Conservation (phyloP, 345 rosid species). For the Psidium guajava region DNA sequence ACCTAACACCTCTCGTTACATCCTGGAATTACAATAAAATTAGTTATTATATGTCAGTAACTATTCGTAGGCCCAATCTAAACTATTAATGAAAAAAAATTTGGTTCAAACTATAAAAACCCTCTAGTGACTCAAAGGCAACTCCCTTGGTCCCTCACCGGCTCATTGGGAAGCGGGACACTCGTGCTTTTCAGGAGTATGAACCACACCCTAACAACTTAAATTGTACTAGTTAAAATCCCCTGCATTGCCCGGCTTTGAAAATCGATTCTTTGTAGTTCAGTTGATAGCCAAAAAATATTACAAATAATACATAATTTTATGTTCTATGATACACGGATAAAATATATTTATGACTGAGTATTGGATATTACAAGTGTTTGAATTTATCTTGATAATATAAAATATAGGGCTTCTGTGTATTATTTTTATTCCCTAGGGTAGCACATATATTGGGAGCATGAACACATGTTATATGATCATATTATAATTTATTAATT, state of each 20-base stretch:
- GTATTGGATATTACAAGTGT: neutral
- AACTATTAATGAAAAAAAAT: too few species aligned
- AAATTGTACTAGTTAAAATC: neutral
- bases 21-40: too few species aligned
- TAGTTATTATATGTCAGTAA: too few species aligned
- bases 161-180: too few species aligned
- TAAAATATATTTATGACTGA: neutral
- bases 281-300: neutral
- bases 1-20: too few species aligned
- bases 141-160: too few species aligned
- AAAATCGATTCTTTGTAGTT: neutral
- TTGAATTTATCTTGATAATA: neutral
- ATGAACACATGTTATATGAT: neutral
- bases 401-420: neutral
- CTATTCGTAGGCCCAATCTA: too few species aligned
- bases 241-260: neutral
- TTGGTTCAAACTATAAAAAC: too few species aligned
- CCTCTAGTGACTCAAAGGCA: fast-evolving
- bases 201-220: too few species aligned
- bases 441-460: neutral
- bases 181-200: too few species aligned
- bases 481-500: neutral
- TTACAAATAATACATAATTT: neutral
- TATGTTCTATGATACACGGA: neutral
- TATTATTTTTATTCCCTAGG: neutral